phyloP scores from a whole-genome alignment of 805 yeast genomes.

The Hanseniaspora vineae region DNA sequence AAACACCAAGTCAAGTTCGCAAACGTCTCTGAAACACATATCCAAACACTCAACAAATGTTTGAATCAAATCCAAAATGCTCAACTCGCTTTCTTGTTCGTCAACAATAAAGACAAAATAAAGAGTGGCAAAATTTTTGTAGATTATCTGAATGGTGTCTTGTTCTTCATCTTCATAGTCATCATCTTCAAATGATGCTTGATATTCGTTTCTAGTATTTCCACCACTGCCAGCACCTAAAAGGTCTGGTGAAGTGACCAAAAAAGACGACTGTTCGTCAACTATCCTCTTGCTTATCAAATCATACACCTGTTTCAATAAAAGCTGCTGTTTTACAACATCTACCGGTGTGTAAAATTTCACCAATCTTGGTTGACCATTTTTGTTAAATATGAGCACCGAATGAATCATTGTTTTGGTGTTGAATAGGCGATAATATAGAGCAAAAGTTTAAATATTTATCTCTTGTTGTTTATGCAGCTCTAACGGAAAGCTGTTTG shows the following conservation, averaged over 20 bases:
- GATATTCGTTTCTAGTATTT: constrained; percentile 1
- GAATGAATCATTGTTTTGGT: constrained; percentile 77
- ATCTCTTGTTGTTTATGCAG: no score
- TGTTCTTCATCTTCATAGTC: constrained; percentile 27
- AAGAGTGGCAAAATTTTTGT: constrained; percentile 89
- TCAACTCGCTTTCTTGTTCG: constrained; percentile 89
- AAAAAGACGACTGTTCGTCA: constrained; percentile 71
- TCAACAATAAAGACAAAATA: constrained; percentile 93
- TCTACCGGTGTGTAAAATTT: constrained; percentile 91
- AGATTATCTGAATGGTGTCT: constrained; percentile 77
- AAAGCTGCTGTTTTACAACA: constrained; percentile 62
- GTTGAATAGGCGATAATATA: no score
- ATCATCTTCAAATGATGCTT: constrained; percentile 16
- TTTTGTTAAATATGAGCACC: constrained; percentile 74
- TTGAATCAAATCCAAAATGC: constrained; percentile 86
- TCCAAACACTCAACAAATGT: constrained; percentile 94
- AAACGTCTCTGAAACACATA: constrained; percentile 84
- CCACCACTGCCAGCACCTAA: neutral
- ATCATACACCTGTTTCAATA: constrained; percentile 72
- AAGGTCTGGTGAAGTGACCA: constrained; percentile 71
- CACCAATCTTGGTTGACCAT: constrained; percentile 78
- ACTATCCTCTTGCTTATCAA: constrained; percentile 54
- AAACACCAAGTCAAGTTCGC: constrained; percentile 92
- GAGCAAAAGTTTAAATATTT: no score
- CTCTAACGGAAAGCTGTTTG: no score